phyloP scores from a whole-genome alignment of 176 grass and related monocot genomes.

The Canna indica region DNA sequence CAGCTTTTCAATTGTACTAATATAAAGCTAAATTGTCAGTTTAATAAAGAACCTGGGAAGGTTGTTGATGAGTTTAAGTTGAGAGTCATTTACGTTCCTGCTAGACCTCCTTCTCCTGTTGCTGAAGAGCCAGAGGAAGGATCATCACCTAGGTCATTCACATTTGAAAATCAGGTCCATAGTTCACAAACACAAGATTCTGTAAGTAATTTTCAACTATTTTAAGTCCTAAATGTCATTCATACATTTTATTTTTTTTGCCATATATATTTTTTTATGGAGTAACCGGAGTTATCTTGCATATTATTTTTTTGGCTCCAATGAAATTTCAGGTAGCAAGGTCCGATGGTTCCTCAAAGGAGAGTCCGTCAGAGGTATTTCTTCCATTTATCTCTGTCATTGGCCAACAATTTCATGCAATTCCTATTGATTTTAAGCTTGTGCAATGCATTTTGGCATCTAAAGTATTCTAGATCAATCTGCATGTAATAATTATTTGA shows the following conservation, averaged over 20 bases:
- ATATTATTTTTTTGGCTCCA: neutral
- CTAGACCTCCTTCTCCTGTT: constrained; percentile 42
- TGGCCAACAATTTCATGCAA: neutral
- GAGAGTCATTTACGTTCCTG: constrained; percentile 60
- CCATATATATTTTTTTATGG: neutral
- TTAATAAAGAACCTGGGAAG: constrained; percentile 77
- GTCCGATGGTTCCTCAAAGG: neutral
- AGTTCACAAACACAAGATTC: constrained; percentile 41
- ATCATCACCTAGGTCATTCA: constrained; percentile 50
- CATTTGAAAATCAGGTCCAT: constrained; percentile 42
- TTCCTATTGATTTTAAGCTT: neutral
- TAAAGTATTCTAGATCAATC: too few relatives aligned
- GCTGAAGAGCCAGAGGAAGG: constrained; percentile 78
- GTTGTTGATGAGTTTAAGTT: constrained; percentile 87
- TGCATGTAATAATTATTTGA: too few relatives aligned
- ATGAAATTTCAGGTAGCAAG: constrained; percentile 5
- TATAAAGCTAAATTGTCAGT: constrained; percentile 33
- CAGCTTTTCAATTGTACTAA: neutral
- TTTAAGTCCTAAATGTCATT: neutral
- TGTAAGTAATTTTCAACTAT: constrained; percentile 38
- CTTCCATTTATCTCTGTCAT: neutral
- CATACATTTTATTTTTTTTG: neutral
- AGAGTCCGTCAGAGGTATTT: constrained; percentile 1
- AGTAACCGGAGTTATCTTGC: neutral
- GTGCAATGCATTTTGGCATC: too few relatives aligned